These are phyloP conservation scores for Phascolomyces articulosus DNA, from an alignment of 371 early-diverging fungal species.

Conservation along the genomic window DNA sequence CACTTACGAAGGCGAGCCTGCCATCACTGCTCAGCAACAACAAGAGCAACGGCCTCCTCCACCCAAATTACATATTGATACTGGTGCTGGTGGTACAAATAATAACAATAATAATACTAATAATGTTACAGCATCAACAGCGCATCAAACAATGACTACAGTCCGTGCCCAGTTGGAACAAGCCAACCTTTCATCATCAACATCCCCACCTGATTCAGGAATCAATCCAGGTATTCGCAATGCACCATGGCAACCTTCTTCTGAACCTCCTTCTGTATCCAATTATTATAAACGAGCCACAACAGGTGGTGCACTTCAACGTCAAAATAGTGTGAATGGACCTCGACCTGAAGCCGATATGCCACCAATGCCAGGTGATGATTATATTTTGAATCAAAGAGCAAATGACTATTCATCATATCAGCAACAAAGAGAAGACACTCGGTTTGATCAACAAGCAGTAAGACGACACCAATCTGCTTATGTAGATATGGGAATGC, in stretches of 20 bases:
- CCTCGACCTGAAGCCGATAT: slow-evolving; percentile 12
- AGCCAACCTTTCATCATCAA: slow-evolving; percentile 3
- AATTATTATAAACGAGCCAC: slow-evolving; percentile 3
- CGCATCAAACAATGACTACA: slow-evolving; percentile 1
- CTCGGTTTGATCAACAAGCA: background rate
- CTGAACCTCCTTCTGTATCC: background rate
- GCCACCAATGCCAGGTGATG: slow-evolving; percentile 12
- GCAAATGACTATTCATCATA: background rate
- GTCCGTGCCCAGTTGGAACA: slow-evolving; percentile 18
- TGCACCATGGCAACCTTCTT: slow-evolving; percentile 15
- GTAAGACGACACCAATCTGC: background rate
- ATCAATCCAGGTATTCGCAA: slow-evolving; percentile 12
- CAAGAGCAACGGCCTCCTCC: background rate
- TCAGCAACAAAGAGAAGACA: background rate
- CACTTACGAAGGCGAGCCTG: background rate
- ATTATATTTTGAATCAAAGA: slow-evolving; percentile 1
- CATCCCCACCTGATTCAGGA: slow-evolving; percentile 3
- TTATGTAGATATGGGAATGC: background rate
- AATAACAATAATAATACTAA: no score
- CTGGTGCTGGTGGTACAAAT: background rate
- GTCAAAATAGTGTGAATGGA: slow-evolving; percentile 16
- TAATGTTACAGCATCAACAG: background rate
- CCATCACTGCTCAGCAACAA: background rate
- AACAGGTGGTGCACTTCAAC: background rate
- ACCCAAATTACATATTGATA: background rate